Evolutionary conservation across 192 early-diverging fungal genomes (phyloP).

Genomic region (Gaertneriomyces sp.): DNA sequence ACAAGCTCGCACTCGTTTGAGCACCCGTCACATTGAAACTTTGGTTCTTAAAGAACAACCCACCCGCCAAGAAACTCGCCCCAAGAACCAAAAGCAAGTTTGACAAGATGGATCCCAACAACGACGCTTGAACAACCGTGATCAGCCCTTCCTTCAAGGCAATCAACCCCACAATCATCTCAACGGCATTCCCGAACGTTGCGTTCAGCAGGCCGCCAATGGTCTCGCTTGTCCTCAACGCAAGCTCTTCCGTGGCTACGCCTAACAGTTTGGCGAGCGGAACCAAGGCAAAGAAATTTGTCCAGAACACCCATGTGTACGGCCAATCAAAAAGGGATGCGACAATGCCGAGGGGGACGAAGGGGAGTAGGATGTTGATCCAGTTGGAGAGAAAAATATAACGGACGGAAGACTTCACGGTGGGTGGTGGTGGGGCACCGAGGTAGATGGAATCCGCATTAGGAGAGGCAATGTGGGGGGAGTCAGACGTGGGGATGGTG

Average conservation of each 20-base stretch:
- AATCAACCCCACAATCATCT: conserved; percentile 65
- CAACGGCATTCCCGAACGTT: conserved; percentile 81
- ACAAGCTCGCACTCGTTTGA: conserved; percentile 28
- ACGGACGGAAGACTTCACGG: conserved; percentile 8
- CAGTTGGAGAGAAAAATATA: conserved; percentile 26
- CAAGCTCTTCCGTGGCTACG: conserved; percentile 77
- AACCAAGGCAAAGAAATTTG: conserved; percentile 87
- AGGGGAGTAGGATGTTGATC: conserved; percentile 64
- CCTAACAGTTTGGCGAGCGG: conserved; percentile 86
- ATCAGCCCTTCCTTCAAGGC: conserved; percentile 75
- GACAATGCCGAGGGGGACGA: conserved; percentile 77
- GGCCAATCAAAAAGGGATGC: conserved; percentile 63
- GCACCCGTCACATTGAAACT: conserved; percentile 29
- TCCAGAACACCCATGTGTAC: conserved; percentile 63
- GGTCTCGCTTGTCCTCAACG: conserved; percentile 29
- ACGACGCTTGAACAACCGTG: conserved; percentile 81
- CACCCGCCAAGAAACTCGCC: conserved; percentile 81
- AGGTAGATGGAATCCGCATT: conserved; percentile 10
- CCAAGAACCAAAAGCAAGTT: conserved; percentile 86
- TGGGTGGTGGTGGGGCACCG: conserved; percentile 19
- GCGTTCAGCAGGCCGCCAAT: conserved; percentile 83
- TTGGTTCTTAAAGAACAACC: conserved; percentile 64
- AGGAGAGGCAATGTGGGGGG: conserved; percentile 12
- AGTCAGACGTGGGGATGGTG: conserved; percentile 18
- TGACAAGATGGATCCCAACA: conserved; percentile 86